Percentiles rank a stretch among this genome's conserved stretches.
These are phyloP conservation scores for Diaporthe amygdali DNA, from an alignment of 2,329 filamentous ascomycete species.

Conservation along the genomic window DNA sequence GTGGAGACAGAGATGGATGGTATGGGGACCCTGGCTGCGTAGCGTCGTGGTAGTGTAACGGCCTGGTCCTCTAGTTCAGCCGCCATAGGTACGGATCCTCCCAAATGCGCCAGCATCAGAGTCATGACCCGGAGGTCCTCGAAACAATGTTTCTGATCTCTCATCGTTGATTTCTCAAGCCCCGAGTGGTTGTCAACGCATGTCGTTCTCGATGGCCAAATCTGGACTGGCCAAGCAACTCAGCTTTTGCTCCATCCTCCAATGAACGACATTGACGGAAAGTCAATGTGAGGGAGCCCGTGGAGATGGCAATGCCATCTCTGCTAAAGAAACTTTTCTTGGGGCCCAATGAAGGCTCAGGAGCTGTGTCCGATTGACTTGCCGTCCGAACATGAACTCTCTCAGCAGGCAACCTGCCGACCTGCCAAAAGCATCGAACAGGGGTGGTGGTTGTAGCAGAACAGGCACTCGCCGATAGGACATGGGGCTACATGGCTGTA, in stretches of 20 bases:
- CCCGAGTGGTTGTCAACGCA: background rate
- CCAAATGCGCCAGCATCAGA: background rate
- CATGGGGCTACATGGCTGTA: background rate
- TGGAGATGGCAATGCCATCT: background rate
- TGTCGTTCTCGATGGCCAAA: background rate
- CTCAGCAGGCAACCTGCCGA: background rate
- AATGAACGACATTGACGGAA: background rate
- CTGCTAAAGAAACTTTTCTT: background rate
- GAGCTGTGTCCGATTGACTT: background rate
- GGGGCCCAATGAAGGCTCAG: background rate
- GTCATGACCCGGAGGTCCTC: background rate
- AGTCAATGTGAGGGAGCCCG: background rate
- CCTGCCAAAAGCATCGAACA: background rate
- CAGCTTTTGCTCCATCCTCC: background rate
- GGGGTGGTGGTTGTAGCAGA: background rate
- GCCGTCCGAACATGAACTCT: background rate
- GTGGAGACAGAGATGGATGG: background rate
- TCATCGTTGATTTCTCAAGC: background rate
- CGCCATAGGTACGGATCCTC: background rate
- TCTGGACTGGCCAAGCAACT: background rate
- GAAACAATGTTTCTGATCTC: slow-evolving; percentile 8
- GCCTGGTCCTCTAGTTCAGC: slow-evolving; percentile 9
- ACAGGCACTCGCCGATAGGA: background rate
- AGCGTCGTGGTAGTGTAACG: slow-evolving; percentile 13
- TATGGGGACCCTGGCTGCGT: slow-evolving; percentile 10